A percentile compares a stretch with the other conserved stretches of the same genome.
Conservation (phyloP, 371 early-diverging fungal genomes). For the Mucor racemosus region DNA sequence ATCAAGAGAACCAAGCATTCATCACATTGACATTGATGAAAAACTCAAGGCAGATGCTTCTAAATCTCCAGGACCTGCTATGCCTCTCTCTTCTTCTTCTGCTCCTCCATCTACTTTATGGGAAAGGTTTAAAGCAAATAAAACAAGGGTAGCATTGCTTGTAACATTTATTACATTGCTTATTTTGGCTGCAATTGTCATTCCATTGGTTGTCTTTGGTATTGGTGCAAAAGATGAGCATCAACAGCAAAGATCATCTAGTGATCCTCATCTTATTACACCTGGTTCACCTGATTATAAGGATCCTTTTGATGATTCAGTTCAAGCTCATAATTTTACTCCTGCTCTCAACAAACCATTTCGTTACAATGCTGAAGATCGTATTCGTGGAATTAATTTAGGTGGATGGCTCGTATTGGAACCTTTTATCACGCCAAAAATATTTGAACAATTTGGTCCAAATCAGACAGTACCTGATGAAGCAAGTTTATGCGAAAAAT, state of each 20-base stretch:
- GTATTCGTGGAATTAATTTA: conserved; percentile 75
- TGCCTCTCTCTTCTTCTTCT: neutral
- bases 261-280: conserved; percentile 6
- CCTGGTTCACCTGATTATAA: conserved; percentile 11
- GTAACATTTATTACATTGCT: conserved; percentile 6
- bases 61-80: neutral
- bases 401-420: conserved; percentile 80
- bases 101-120: conserved; percentile 5
- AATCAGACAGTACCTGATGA: conserved; percentile 57
- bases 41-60: neutral
- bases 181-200: conserved; percentile 9
- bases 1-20: neutral
- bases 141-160: conserved; percentile 8
- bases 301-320: conserved; percentile 43
- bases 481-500: conserved; percentile 60
- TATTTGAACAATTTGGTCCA: conserved; percentile 60
- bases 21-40: neutral
- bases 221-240: conserved; percentile 10
- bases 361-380: conserved; percentile 50
- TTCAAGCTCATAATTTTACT: conserved; percentile 38
- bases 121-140: conserved; percentile 6
- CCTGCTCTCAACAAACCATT: conserved; percentile 61
- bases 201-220: conserved; percentile 11
- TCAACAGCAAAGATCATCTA: neutral
- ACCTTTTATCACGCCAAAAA: conserved; percentile 73